phyloP scores from a whole-genome alignment of 768 basidiomycete genomes.

The Termitomyces sp. region DNA sequence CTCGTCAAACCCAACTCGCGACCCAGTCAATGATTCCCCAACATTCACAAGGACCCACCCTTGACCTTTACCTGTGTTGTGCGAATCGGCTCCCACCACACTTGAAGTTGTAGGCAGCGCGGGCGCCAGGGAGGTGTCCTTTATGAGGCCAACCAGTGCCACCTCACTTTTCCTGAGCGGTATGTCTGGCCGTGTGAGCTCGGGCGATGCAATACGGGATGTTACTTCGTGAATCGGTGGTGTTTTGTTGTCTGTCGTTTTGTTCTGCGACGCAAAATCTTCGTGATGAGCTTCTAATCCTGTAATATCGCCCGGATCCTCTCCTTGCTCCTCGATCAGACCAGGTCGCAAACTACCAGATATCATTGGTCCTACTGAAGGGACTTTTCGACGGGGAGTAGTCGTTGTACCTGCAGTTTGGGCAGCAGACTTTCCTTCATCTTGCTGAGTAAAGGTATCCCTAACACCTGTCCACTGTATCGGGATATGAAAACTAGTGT shows the following conservation, averaged over 20 bases:
- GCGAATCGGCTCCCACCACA: neutral
- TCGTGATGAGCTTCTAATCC: neutral
- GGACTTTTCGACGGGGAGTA: constrained; percentile 9
- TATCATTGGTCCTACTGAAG: constrained; percentile 31
- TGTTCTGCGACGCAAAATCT: constrained; percentile 21
- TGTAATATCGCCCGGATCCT: constrained; percentile 13
- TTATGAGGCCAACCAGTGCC: constrained; percentile 49
- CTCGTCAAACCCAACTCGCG: constrained; percentile 3
- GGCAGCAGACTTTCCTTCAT: constrained; percentile 3
- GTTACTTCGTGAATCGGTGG: constrained; percentile 44
- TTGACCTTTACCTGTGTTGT: constrained; percentile 31
- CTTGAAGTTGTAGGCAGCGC: constrained; percentile 7
- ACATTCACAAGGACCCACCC: constrained; percentile 69
- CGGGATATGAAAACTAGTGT: constrained; percentile 44
- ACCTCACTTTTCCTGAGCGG: constrained; percentile 58
- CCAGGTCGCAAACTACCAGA: constrained; percentile 54
- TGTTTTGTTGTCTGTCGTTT: constrained; percentile 18
- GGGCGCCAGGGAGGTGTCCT: constrained; percentile 22
- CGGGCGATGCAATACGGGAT: constrained; percentile 50
- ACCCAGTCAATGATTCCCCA: constrained; percentile 28
- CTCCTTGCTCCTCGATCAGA: constrained; percentile 45
- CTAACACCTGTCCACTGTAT: constrained; percentile 55
- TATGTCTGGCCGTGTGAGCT: constrained; percentile 39
- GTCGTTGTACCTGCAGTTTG: neutral
- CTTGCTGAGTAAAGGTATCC: constrained; percentile 4